These are phyloP conservation scores for Tremellales sp. DNA, from an alignment of 1,284 basidiomycete genomes.

Conservation along the genomic window DNA sequence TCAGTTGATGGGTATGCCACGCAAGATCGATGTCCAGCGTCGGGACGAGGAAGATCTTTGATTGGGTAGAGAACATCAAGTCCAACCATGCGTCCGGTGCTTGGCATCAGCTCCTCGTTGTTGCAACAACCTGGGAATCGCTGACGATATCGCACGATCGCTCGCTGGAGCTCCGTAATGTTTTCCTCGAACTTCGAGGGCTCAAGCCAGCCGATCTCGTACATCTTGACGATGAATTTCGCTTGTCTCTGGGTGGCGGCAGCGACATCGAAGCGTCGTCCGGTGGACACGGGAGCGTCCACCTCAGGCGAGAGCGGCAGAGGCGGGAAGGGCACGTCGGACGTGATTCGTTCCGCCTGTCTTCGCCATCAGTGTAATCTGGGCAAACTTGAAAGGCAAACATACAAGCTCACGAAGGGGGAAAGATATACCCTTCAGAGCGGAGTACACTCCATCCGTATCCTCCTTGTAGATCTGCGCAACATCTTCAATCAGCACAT, in stretches of 20 bases:
- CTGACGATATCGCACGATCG: constrained; percentile 38
- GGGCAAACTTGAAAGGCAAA: too few relatives aligned
- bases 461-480: constrained; percentile 22
- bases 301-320: constrained; percentile 3
- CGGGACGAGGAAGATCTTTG: constrained; percentile 18
- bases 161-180: constrained; percentile 23
- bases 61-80: constrained; percentile 23
- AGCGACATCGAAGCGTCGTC: constrained; percentile 25
- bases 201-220: constrained; percentile 30
- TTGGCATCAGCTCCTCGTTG: background rate
- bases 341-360: too few relatives aligned
- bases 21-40: constrained; percentile 43
- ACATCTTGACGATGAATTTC: constrained; percentile 26
- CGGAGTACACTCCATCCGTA: constrained; percentile 13
- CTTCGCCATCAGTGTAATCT: background rate
- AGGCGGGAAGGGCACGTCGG: background rate
- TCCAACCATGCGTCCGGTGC: constrained; percentile 38
- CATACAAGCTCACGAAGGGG: constrained; percentile 14
- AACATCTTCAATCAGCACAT: too few relatives aligned
- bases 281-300: constrained; percentile 14
- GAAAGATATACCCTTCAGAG: constrained; percentile 17
- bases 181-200: constrained; percentile 15
- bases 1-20: constrained; percentile 47
- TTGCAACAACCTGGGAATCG: background rate
- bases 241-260: constrained; percentile 33